Conservation (phyloP, 805 yeast genomes). For the Yamadazyma olivae region DNA sequence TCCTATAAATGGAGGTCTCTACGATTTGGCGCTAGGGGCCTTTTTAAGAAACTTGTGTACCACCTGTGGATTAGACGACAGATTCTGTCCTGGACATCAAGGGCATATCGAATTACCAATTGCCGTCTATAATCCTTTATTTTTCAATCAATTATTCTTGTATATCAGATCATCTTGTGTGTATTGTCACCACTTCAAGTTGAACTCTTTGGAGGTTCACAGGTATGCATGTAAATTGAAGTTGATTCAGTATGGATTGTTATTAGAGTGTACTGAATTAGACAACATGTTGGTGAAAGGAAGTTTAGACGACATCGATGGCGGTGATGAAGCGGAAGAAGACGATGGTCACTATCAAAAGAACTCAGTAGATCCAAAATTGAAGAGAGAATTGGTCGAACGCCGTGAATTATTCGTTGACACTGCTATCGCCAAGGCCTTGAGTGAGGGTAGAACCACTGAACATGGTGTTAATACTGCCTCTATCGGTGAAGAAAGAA, state of each 20-base stretch:
- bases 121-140: constrained; percentile 92
- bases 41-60: constrained; percentile 84
- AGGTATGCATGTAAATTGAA: constrained; percentile 72
- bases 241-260: constrained; percentile 83
- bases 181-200: constrained; percentile 83
- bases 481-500: constrained; percentile 84
- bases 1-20: constrained; percentile 89
- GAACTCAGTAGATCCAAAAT: constrained; percentile 33
- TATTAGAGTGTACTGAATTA: constrained; percentile 71
- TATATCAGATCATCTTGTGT: constrained; percentile 82
- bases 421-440: constrained; percentile 65
- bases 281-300: constrained; percentile 56
- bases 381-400: constrained; percentile 47
- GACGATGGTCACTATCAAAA: constrained; percentile 32
- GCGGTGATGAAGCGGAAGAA: constrained; percentile 44
- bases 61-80: constrained; percentile 94
- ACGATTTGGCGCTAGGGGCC: constrained; percentile 95
- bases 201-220: constrained; percentile 68
- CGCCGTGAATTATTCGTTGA: constrained; percentile 71
- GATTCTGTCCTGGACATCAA: constrained; percentile 95
- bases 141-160: constrained; percentile 86
- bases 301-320: constrained; percentile 26
- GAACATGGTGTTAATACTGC: constrained; percentile 75
- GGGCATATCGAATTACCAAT: constrained; percentile 97
- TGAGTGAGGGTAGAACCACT: constrained; percentile 71